phyloP scores from a whole-genome alignment of 1,139 yeast species.

The Candida sanyaensis region DNA sequence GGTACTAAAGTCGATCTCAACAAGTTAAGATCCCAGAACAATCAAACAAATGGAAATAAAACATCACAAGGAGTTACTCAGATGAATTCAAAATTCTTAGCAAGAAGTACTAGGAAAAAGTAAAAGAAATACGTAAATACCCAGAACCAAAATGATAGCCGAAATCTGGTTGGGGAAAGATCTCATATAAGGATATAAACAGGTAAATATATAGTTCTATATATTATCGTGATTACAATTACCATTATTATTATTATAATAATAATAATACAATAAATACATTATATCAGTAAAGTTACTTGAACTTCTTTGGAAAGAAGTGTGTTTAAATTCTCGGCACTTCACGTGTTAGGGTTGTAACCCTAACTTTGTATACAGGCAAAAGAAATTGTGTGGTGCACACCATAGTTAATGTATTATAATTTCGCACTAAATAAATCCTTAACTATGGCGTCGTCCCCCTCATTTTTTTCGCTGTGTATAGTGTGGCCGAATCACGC shows the following conservation, averaged over 20 bases:
- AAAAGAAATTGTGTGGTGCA: neutral
- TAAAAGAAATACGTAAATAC: slow-evolving; percentile 10
- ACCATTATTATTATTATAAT: no score
- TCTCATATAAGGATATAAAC: no score
- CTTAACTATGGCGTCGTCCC: neutral
- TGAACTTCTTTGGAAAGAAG: no score
- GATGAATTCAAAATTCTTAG: slow-evolving; percentile 45
- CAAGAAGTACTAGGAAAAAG: slow-evolving; percentile 44
- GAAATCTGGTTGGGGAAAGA: no score
- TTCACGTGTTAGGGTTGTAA: slow-evolving; percentile 7
- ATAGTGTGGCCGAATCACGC: neutral
- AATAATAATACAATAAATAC: no score
- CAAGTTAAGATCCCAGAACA: neutral
- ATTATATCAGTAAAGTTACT: no score
- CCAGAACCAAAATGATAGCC: no score
- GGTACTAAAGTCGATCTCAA: slow-evolving; percentile 12
- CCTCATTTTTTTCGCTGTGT: neutral
- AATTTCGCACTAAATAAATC: slow-evolving; percentile 2
- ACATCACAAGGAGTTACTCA: slow-evolving; percentile 30
- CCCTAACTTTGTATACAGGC: slow-evolving; percentile 10
- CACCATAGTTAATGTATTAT: neutral
- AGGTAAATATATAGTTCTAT: no score
- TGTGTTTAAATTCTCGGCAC: neutral
- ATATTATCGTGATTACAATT: no score
- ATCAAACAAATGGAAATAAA: slow-evolving; percentile 7